phyloP scores from a whole-genome alignment of 2,329 filamentous ascomycete species.

The Colletotrichum magnum region DNA sequence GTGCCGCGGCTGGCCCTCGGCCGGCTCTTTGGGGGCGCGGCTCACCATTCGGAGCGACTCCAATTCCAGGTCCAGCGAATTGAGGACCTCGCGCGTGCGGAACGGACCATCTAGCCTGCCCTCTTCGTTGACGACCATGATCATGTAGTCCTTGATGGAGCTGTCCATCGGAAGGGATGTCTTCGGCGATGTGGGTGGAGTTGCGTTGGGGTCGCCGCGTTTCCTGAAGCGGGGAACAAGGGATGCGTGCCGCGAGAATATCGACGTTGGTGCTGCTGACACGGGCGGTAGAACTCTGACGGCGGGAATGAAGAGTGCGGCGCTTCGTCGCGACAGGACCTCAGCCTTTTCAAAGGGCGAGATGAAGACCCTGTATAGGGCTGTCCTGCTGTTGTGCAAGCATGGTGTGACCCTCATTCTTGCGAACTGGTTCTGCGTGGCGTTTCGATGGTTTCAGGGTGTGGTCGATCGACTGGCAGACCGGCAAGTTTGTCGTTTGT shows the following conservation, averaged over 20 bases:
- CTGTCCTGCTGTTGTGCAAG: slow-evolving; percentile 59
- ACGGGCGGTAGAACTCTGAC: slow-evolving; percentile 17
- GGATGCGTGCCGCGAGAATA: slow-evolving; percentile 22
- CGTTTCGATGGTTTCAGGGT: neutral
- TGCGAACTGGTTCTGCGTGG: neutral
- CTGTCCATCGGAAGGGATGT: slow-evolving; percentile 50
- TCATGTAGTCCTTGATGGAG: slow-evolving; percentile 58
- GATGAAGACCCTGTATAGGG: slow-evolving; percentile 64
- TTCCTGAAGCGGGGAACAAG: slow-evolving; percentile 24
- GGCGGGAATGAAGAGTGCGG: slow-evolving; percentile 33
- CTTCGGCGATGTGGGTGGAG: neutral
- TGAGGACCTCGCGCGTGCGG: slow-evolving; percentile 57
- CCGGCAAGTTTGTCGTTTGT: slow-evolving; percentile 1
- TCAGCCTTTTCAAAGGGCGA: slow-evolving; percentile 50
- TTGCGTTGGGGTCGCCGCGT: neutral
- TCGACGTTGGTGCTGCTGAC: slow-evolving; percentile 6
- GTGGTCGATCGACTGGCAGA: neutral
- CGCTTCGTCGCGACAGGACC: slow-evolving; percentile 44
- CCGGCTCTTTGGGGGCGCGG: slow-evolving; percentile 43
- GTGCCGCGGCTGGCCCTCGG: slow-evolving; percentile 43
- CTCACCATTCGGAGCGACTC: slow-evolving; percentile 58
- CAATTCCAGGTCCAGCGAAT: slow-evolving; percentile 50
- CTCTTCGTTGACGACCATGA: slow-evolving; percentile 59
- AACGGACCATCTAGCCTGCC: slow-evolving; percentile 56
- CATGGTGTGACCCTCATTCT: slow-evolving; percentile 58